Evolutionary conservation across 495 filamentous ascomycete genomes (phyloP), one percentile per base, ranked within the genome.

Genomic region (Astrocystis sublimbata): DNA sequence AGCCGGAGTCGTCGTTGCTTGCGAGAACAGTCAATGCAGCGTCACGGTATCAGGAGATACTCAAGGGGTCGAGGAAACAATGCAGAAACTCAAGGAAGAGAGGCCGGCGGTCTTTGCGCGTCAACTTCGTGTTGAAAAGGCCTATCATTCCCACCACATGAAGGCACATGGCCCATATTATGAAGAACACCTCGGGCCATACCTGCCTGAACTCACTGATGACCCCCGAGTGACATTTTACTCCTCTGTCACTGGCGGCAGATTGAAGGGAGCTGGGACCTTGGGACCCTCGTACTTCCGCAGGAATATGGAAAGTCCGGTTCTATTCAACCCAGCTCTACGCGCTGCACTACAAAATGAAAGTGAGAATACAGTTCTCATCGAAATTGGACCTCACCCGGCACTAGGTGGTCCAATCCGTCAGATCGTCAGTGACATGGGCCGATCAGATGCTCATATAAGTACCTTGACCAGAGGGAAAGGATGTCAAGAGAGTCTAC

Each of bases 341-440:
- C 51, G 51, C 19, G 7, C 24, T 2, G 51, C 51, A 1, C 51
- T 54, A 6, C 9, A 4, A 15, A 24, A 54, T 1, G 51, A 54
- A 31, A 2, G 12, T 10, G 28, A 31, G 1, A 2, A 21, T 2
- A 12, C 26, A 10, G 47, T 85, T 1, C 50, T 86, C 1, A 38
- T 54, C 13, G 83, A 86, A 50, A 68, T 85, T 41, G 84, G 85
- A 4, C 81, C 85, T 40, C 83, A 86, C 59, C 63, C 71, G 10
- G 78, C 83, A 3, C 64, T 88, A 0, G 69, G 75, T 36, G 77
- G 76, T 0, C 81, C 82, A 0, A 56, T 82, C 17, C 68, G 73
- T 10, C 71, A 83, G 47, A 81, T 76, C n/a, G n/a, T 33, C 33
- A 40, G n/a, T 23, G 51, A 54, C 3, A 3, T 76, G 3, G 64